Evolutionary conservation across 768 basidiomycete species (phyloP).

Genomic region (Podaxis sp.): DNA sequence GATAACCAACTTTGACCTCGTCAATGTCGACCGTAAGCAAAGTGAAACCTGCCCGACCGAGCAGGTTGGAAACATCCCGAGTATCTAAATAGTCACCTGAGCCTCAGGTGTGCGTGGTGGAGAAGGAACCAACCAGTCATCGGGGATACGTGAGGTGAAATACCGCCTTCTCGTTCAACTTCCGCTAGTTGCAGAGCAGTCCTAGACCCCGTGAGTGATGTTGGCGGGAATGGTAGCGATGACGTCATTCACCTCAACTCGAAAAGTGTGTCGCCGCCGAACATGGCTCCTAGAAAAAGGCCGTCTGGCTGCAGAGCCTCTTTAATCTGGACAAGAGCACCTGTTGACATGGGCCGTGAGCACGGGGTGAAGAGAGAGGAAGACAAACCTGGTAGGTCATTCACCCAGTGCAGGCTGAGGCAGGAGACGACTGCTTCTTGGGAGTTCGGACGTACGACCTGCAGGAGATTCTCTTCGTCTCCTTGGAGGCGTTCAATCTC

Average conservation of each 20-base stretch:
- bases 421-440: constrained; percentile 93
- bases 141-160: constrained; percentile 94
- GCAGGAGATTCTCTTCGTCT: constrained; percentile 80
- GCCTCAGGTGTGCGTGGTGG: not conserved
- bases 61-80: constrained; percentile 87
- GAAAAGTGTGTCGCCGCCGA: constrained; percentile 95
- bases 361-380: not conserved
- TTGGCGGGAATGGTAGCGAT: not conserved
- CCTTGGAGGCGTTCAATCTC: constrained; percentile 70
- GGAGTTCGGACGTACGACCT: constrained; percentile 60
- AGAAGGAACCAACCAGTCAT: constrained; percentile 74
- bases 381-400: constrained; percentile 84
- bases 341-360: constrained; percentile 31
- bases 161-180: constrained; percentile 89
- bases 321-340: constrained; percentile 80
- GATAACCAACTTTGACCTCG: constrained; percentile 87
- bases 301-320: constrained; percentile 87
- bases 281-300: constrained; percentile 89
- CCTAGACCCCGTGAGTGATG: constrained; percentile 32
- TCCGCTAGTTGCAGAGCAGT: constrained; percentile 93
- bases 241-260: constrained; percentile 62
- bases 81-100: constrained; percentile 53
- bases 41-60: constrained; percentile 90
- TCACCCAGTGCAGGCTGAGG: constrained; percentile 93
- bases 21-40: constrained; percentile 94